A percentile compares a stretch with the other conserved stretches of the same genome.
phyloP scores from a whole-genome alignment of 2,329 filamentous ascomycete genomes.

The Xylariaceae sp. region DNA sequence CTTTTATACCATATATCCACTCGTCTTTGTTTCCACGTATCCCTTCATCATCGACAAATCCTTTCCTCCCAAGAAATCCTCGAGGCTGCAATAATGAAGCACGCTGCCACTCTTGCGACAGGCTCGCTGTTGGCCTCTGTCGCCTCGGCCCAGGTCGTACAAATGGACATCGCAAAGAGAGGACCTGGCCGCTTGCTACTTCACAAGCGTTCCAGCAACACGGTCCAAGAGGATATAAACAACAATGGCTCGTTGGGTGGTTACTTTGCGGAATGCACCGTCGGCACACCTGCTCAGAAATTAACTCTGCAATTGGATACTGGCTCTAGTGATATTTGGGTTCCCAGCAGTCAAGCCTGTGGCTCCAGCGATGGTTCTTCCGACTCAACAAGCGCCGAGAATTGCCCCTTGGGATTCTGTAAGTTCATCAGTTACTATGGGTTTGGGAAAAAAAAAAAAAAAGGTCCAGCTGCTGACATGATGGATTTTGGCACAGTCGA shows the following conservation, averaged over 20 bases:
- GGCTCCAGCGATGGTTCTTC: conserved; percentile 35
- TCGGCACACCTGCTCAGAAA: conserved; percentile 56
- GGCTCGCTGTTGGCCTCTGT: conserved; percentile 27
- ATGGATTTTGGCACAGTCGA: conserved; percentile 37
- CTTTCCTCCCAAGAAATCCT: background rate
- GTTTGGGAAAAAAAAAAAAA: background rate
- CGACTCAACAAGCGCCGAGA: conserved; percentile 20
- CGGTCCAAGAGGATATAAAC: conserved; percentile 40
- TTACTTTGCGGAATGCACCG: conserved; percentile 53
- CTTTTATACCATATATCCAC: too few species aligned
- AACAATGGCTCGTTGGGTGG: conserved; percentile 44
- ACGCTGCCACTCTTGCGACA: conserved; percentile 22
- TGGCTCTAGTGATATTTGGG: conserved; percentile 63
- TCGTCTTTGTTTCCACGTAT: too few species aligned
- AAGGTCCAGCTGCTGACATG: conserved; percentile 16
- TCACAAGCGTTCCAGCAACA: conserved; percentile 35
- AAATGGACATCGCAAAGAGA: conserved; percentile 45
- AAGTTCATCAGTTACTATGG: conserved; percentile 21
- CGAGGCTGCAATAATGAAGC: conserved; percentile 20
- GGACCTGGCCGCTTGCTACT: conserved; percentile 28
- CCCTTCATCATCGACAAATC: too few species aligned
- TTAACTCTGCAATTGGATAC: conserved; percentile 60
- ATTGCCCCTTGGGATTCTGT: conserved; percentile 46
- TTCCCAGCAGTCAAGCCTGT: conserved; percentile 38
- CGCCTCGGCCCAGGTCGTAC: conserved; percentile 37